Evolutionary conservation across 75 land plant species (phyloP).

Genomic region (Isoetes taiwanensis): DNA sequence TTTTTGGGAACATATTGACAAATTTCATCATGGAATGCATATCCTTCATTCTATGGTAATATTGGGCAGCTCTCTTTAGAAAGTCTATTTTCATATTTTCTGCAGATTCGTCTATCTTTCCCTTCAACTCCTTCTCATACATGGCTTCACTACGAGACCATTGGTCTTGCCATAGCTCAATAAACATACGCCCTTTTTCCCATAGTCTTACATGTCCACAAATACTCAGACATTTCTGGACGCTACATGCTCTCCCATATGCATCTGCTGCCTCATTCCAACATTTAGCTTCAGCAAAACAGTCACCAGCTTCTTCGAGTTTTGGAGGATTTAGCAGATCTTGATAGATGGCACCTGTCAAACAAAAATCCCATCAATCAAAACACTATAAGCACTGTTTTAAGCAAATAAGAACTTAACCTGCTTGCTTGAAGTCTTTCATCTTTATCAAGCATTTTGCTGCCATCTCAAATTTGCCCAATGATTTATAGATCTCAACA

Average conservation of each 20-base stretch:
- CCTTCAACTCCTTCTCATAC: neutral
- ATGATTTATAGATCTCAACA: constrained; percentile 35
- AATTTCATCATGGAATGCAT: constrained; percentile 34
- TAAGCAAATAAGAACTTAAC: constrained; percentile 10
- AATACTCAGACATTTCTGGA: constrained; percentile 30
- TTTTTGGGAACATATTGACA: constrained; percentile 32
- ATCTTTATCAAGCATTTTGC: constrained; percentile 40
- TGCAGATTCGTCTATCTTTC: neutral
- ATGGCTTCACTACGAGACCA: too few species aligned
- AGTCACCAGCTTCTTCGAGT: constrained; percentile 43
- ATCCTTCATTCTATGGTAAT: constrained; percentile 22
- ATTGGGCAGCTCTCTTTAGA: constrained; percentile 29
- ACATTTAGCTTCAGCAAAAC: constrained; percentile 33
- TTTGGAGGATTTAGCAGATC: constrained; percentile 28
- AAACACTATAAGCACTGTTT: too few species aligned
- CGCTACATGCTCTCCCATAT: constrained; percentile 24
- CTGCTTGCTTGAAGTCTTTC: constrained; percentile 46
- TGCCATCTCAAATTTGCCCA: constrained; percentile 33
- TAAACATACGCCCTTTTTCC: constrained; percentile 12
- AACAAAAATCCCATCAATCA: too few species aligned
- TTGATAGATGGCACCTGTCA: constrained; percentile 25
- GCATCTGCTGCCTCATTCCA: constrained; percentile 40
- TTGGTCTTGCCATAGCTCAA: constrained; percentile 3
- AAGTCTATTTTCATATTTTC: constrained; percentile 15
- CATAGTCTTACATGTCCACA: constrained; percentile 13